A percentile compares a stretch with the other conserved stretches of the same genome.
Conservation (phyloP, 164 flowering plant genomes). For the grape (Vitis vinifera) region DNA sequence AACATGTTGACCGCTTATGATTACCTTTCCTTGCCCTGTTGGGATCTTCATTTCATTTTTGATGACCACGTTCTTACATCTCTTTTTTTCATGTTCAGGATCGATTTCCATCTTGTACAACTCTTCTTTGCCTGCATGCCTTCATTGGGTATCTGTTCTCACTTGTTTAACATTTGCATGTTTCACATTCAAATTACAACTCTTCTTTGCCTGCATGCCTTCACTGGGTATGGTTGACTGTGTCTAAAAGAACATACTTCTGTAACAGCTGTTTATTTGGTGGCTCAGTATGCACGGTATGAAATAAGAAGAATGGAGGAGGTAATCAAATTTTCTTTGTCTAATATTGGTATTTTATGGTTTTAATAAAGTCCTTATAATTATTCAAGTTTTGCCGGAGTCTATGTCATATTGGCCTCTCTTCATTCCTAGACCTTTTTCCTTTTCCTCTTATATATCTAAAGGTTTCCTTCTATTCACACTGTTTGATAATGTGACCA, state of each 20-base stretch:
- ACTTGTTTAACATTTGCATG: too few species aligned
- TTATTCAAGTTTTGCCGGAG: background rate
- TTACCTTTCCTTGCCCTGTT: background rate
- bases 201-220: slow-evolving; percentile 90
- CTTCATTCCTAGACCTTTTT: background rate
- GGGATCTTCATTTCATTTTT: background rate
- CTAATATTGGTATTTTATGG: background rate
- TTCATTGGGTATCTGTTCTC: slow-evolving; percentile 63
- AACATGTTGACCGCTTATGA: too few species aligned
- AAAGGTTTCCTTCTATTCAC: too few species aligned
- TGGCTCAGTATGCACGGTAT: slow-evolving; percentile 87
- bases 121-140: slow-evolving; percentile 90
- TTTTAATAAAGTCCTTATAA: background rate
- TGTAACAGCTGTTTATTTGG: slow-evolving; percentile 81
- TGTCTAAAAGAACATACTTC: slow-evolving; percentile 23
- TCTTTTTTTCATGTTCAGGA: slow-evolving; percentile 45
- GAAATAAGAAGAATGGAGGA: slow-evolving; percentile 85
- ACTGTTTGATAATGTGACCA: too few species aligned
- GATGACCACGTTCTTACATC: slow-evolving; percentile 2
- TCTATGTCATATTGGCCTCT: background rate
- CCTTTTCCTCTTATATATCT: background rate
- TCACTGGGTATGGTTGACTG: slow-evolving; percentile 61
- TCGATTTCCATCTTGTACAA: slow-evolving; percentile 89
- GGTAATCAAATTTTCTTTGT: slow-evolving; percentile 34
- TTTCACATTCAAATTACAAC: slow-evolving; percentile 30